These are phyloP conservation scores for Cladosporium sp. DNA, from an alignment of 2,329 filamentous ascomycete genomes.

Conservation along the genomic window DNA sequence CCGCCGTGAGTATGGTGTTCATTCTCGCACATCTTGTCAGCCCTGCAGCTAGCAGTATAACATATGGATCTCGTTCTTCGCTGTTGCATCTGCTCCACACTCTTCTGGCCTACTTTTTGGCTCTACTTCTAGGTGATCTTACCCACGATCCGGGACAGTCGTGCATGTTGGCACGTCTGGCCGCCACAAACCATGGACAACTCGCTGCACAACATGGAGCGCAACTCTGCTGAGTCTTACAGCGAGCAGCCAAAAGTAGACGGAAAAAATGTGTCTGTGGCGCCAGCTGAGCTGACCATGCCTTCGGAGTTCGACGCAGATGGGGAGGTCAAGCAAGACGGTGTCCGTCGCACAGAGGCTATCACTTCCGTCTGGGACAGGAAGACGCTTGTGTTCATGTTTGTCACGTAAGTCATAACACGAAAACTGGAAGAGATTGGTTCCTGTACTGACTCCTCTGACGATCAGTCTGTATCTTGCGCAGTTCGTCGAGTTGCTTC, in stretches of 20 bases:
- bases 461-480: slow-evolving; percentile 42
- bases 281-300: not conserved
- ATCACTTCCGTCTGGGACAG: slow-evolving; percentile 18
- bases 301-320: slow-evolving; percentile 1
- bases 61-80: not conserved
- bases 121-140: too few relatives aligned
- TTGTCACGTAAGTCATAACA: not conserved
- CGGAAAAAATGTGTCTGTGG: not conserved
- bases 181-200: not conserved
- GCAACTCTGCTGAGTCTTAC: not conserved
- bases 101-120: not conserved
- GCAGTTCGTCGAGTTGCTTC: slow-evolving; percentile 47
- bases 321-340: slow-evolving; percentile 14
- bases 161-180: not conserved
- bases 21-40: not conserved
- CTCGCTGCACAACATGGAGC: not conserved
- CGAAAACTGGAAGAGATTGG: not conserved
- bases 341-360: slow-evolving; percentile 18
- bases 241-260: not conserved
- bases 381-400: slow-evolving; percentile 13
- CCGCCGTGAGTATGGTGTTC: not conserved
- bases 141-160: too few relatives aligned
- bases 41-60: not conserved
- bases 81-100: not conserved
- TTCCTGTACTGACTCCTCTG: not conserved